Evolutionary conservation across 495 filamentous ascomycete genomes (phyloP), one percentile per base, ranked within the genome.

Genomic region (Rhypophila decipiens): DNA sequence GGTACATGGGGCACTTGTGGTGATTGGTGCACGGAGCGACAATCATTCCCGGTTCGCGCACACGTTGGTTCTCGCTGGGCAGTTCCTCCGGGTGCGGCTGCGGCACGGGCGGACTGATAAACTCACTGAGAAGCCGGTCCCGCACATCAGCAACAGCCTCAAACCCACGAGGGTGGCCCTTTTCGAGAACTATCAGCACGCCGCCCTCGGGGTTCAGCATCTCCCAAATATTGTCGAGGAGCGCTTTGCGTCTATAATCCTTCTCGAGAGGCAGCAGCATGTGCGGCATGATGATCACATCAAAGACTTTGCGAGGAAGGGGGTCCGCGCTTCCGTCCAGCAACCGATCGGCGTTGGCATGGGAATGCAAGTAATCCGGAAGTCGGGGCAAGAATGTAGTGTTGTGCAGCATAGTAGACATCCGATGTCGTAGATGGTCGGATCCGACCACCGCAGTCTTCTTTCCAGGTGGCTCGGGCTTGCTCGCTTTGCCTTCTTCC

Each of bases 11-110:
- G 56, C 93, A 98, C 45, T 77, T 78, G 1, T 63, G 68, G 62
- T 97, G 94, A 67, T 90, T 96, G 1, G 93, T 98, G 64, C 93
- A 98, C 0, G 93, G 93, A 1, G 94, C 93, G 50, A 98, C 76
- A 54, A 98, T 96, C 83, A 90, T 90, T 51, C 90, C 93, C 1
- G 74, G 65, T 51, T 93, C 88, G 11, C 67, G 70, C 20, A 54
- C 53, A 13, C 66, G 61, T 7, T 42, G 56, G 2, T 47, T 20
- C 17, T 67, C 53, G 35, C 72, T 53, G n/a, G 59, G 58, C 10
- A 59, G 49, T 41, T 56, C 59, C 18, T 60, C 55, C 11, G 56
- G 39, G 18, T 49, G 52, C n/a, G 64, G 57, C 24, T 59, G 51
- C 1, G 78, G 73, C 13, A 66, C 75, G 4, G 86, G 82, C 34